Evolutionary conservation across 2,329 filamentous ascomycete genomes (phyloP).

Genomic region (Colletotrichum costaricense): DNA sequence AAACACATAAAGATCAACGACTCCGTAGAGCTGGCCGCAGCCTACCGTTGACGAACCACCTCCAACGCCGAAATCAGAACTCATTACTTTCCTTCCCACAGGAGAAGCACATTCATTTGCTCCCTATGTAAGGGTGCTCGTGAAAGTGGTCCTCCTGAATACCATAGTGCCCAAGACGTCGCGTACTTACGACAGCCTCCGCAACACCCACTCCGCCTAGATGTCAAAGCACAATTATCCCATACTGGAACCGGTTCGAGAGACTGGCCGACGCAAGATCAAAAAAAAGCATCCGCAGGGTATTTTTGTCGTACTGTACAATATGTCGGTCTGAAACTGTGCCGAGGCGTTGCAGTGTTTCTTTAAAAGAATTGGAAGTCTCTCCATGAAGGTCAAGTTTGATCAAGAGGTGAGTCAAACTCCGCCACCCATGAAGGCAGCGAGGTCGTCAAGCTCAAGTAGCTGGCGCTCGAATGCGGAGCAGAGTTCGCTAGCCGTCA

Average conservation of each 20-base stretch:
- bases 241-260: not conserved
- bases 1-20: conserved; percentile 1
- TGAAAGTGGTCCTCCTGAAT: not conserved
- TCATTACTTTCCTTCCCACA: conserved; percentile 9
- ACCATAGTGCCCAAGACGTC: not conserved
- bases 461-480: conserved; percentile 70
- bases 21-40: conserved; percentile 19
- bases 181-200: not conserved
- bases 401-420: conserved; percentile 50
- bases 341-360: not conserved
- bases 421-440: conserved; percentile 72
- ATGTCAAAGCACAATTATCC: conserved; percentile 4
- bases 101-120: not conserved
- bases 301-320: conserved; percentile 35
- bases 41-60: not conserved
- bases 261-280: conserved; percentile 7
- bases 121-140: not conserved
- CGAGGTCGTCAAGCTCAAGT: conserved; percentile 69
- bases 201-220: not conserved
- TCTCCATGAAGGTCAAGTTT: not conserved
- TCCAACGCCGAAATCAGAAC: conserved; percentile 24
- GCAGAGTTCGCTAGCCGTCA: conserved; percentile 69
- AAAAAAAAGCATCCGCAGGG: conserved; percentile 23
- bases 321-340: conserved; percentile 16
- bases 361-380: not conserved